A percentile compares a stretch with the other conserved stretches of the same genome.
Evolutionary conservation across 2,329 filamentous ascomycete genomes (phyloP).

Genomic region (Penicillium sp.): DNA sequence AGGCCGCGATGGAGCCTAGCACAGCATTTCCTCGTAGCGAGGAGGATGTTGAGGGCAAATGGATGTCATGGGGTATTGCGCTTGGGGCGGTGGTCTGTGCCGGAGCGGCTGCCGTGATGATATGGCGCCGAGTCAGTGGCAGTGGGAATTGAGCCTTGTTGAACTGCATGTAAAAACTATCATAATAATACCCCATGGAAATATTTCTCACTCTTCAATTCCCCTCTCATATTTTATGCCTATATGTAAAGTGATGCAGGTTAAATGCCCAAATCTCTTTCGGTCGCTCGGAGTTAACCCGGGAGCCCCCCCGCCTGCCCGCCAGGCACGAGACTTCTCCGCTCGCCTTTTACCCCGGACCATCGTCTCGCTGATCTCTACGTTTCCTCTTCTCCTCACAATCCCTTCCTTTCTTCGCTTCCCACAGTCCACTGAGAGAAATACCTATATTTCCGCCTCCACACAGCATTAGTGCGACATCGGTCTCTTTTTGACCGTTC

Average conservation of each 20-base stretch:
- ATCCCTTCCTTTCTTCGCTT: not conserved
- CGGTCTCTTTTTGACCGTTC: not conserved
- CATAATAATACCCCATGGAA: slow-evolving; percentile 17
- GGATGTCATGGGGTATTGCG: slow-evolving; percentile 82
- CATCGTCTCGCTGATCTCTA: slow-evolving; percentile 1
- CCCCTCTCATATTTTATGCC: not conserved
- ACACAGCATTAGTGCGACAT: not conserved
- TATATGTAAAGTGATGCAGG: not conserved
- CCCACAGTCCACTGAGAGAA: not conserved
- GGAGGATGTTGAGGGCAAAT: slow-evolving; percentile 74
- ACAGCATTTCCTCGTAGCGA: slow-evolving; percentile 87
- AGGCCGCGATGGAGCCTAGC: slow-evolving; percentile 86
- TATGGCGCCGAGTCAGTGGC: slow-evolving; percentile 56
- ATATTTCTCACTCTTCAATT: not conserved
- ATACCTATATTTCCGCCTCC: not conserved
- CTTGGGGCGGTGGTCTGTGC: slow-evolving; percentile 68
- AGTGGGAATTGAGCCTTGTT: slow-evolving; percentile 27
- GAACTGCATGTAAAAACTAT: slow-evolving; percentile 4
- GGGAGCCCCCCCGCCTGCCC: not conserved
- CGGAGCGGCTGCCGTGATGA: slow-evolving; percentile 58
- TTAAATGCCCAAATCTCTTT: not conserved
- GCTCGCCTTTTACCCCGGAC: slow-evolving; percentile 5
- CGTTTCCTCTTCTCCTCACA: not conserved
- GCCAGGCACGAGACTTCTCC: slow-evolving; percentile 6
- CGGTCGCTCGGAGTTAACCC: not conserved